Base-by-base conservation (phyloP, 306 rosid species). In the Senna siamea region DNA sequence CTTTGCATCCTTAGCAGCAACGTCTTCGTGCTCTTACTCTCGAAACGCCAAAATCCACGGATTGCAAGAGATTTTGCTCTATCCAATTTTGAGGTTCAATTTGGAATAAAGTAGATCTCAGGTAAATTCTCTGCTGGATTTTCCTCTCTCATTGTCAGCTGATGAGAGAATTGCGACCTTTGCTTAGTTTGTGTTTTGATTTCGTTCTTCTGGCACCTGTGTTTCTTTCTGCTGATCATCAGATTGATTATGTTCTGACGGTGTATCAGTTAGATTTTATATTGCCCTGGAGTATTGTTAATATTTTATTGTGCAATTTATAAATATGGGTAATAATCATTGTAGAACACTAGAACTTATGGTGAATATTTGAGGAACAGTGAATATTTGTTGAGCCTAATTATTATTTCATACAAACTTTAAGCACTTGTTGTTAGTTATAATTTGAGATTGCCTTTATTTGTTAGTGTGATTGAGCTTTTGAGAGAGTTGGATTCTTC, bases 271-370 rank as follows among this genome's bases (percentile, higher is more conserved):
- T 67, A 35, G 40, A 20, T 20, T 22, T 35, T n/a, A 7, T 3
- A 22, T 40, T 46, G 11, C 30, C 9, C 43, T 2, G 23, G 78
- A 68, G 53, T 73, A 5, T 80, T 34, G 66, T 76, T 62, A n/a
- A 54, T 13, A 23, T 61, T 68, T 62, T 32, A 17, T 68, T 56
- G 28, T 76, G 55, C 8, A 17, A 52, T 19, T 66, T 41, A 37
- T 17, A 58, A 1, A 9, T 20, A 11, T 60, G 23, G 77, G 46
- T 69, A 5, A 40, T 69, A 41, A 4, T 62, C 32, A 20, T 43
- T 69, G 51, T 59, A 23, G 23, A 50, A 47, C 70, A 52, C 10
- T 59, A 23, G 32, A 50, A 47, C 66, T 65, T 7, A 48, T 18
- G 2, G 40, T 34, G 78, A 38, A 37, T 61, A 18, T 37, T 61